Percentiles rank a stretch among this genome's conserved stretches.
phyloP scores from a whole-genome alignment of 768 basidiomycete species.

The Rhodotorula diobovata region DNA sequence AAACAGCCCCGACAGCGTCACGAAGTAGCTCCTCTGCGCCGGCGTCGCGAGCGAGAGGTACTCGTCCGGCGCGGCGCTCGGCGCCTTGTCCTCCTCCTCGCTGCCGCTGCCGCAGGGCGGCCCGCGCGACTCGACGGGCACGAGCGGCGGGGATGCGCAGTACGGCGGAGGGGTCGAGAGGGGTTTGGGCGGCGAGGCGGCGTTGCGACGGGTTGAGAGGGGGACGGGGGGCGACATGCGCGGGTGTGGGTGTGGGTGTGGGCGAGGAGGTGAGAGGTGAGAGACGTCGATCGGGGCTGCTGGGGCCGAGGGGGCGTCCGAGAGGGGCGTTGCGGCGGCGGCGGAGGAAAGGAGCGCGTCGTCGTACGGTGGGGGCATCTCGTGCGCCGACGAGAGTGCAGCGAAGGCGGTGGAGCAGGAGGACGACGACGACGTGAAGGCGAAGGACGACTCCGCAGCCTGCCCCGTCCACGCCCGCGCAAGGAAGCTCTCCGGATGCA shows the following conservation, averaged over 20 bases:
- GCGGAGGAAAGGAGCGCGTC: background rate
- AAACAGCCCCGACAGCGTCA: conserved; percentile 12
- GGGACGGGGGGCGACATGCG: background rate
- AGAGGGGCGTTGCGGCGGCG: background rate
- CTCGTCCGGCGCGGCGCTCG: background rate
- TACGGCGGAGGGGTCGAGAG: background rate
- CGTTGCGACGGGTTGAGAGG: too few species aligned
- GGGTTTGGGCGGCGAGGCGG: too few species aligned
- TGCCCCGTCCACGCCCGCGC: background rate
- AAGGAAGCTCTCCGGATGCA: background rate
- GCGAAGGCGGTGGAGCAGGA: too few species aligned
- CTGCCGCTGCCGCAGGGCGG: too few species aligned
- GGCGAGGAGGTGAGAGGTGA: too few species aligned
- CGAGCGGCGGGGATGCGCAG: background rate
- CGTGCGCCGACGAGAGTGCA: too few species aligned
- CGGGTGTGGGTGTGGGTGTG: background rate
- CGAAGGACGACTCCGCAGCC: background rate
- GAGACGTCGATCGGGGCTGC: too few species aligned
- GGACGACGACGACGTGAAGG: background rate
- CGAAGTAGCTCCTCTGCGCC: conserved; percentile 19
- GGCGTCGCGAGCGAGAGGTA: conserved; percentile 15
- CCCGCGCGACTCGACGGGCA: background rate
- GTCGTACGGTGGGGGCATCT: background rate
- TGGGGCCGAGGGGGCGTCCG: too few species aligned
- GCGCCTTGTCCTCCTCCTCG: too few species aligned